A percentile compares a stretch with the other conserved stretches of the same genome.
Evolutionary conservation across 495 filamentous ascomycete species (phyloP).

Genomic region (Staphylotrichum longicolle): DNA sequence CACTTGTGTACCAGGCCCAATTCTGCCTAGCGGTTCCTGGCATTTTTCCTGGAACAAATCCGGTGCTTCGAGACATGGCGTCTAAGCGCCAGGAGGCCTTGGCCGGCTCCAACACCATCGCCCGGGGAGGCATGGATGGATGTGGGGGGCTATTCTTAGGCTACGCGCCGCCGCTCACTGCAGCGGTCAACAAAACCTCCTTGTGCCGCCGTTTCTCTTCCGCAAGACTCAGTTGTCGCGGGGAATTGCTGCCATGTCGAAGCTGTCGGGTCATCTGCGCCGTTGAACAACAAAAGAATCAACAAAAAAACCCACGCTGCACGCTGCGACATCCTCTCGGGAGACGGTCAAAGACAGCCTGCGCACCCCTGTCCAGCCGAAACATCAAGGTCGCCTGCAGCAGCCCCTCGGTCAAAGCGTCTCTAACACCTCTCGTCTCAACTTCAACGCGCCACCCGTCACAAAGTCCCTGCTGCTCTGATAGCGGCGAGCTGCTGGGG

Average conservation of each 20-base stretch:
- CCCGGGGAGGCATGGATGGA: neutral
- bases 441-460: conserved; percentile 31
- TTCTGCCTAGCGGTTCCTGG: conserved; percentile 13
- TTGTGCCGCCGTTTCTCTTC: too few relatives aligned
- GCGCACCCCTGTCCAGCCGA: conserved; percentile 40
- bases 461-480: conserved; percentile 31
- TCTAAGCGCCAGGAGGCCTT: conserved; percentile 28
- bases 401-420: conserved; percentile 36
- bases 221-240: too few relatives aligned
- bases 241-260: too few relatives aligned
- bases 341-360: too few relatives aligned
- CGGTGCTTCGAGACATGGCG: conserved; percentile 1
- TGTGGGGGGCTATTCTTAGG: conserved; percentile 19
- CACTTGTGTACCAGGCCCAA: neutral
- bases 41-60: conserved; percentile 14
- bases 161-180: neutral
- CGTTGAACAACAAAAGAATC: too few relatives aligned
- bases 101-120: conserved; percentile 7
- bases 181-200: neutral
- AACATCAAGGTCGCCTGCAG: conserved; percentile 37
- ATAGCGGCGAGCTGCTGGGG: conserved; percentile 32
- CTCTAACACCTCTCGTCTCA: conserved; percentile 49
- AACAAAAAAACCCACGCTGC: too few relatives aligned
- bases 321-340: too few relatives aligned
- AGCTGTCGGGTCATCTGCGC: too few relatives aligned